Percentiles rank a stretch among this genome's conserved stretches.
phyloP scores from a whole-genome alignment of 768 basidiomycete genomes.

The Boletus pseudopeckii region DNA sequence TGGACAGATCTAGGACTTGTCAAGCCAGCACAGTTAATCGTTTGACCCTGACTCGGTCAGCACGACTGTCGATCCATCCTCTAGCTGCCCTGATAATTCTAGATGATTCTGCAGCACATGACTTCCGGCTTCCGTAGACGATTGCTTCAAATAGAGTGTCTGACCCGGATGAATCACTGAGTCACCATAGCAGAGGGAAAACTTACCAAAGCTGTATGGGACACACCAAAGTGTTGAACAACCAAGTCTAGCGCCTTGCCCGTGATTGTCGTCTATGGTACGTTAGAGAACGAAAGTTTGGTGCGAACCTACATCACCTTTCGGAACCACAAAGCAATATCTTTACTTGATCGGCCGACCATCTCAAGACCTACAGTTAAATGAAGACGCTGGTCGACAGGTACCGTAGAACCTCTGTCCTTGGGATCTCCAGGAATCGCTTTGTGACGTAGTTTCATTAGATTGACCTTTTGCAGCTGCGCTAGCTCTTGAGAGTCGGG shows the following conservation, averaged over 20 bases:
- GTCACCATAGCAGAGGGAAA: not conserved
- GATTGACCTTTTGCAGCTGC: conserved; percentile 53
- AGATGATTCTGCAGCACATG: conserved; percentile 45
- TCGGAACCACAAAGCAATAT: conserved; percentile 63
- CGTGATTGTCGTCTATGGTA: conserved; percentile 45
- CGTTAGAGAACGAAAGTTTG: conserved; percentile 1
- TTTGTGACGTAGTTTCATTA: conserved; percentile 73
- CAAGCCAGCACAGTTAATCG: not conserved
- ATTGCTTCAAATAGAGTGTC: conserved; percentile 41
- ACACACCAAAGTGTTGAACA: conserved; percentile 23
- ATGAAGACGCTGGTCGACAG: conserved; percentile 57
- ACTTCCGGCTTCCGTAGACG: conserved; percentile 23
- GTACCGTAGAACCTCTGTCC: conserved; percentile 44
- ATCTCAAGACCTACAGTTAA: conserved; percentile 40
- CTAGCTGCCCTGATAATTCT: conserved; percentile 46
- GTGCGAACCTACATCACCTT: conserved; percentile 45
- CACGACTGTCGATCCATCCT: conserved; percentile 44
- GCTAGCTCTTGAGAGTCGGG: conserved; percentile 53
- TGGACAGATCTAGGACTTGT: not conserved
- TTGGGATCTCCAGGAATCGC: conserved; percentile 63
- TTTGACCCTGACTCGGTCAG: conserved; percentile 9
- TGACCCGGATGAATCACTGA: conserved; percentile 31
- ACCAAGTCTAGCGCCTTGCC: conserved; percentile 65
- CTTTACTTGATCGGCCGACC: conserved; percentile 28
- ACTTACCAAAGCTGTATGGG: conserved; percentile 14